Conservation (phyloP, 768 basidiomycete genomes). For the Paxillus rubicundulus region DNA sequence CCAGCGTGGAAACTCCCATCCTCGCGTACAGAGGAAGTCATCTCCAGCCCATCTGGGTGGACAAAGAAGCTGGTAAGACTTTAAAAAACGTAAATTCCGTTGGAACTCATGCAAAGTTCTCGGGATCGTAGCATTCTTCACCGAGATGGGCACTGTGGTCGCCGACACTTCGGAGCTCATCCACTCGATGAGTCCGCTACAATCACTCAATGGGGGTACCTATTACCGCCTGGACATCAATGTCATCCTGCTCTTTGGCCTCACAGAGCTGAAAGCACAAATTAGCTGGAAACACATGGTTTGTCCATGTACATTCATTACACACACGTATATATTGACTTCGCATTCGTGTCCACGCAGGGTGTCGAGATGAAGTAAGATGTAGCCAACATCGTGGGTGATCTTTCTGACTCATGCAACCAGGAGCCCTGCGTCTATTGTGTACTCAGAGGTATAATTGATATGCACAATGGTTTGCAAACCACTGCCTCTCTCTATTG, state of each 20-base stretch:
- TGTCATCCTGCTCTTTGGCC: slow-evolving; percentile 40
- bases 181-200: not conserved
- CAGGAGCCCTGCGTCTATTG: slow-evolving; percentile 6
- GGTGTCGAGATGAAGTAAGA: slow-evolving; percentile 7
- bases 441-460: no score
- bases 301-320: not conserved
- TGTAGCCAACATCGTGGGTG: not conserved
- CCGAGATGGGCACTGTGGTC: not conserved
- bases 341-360: not conserved
- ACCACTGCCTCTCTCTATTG: no score
- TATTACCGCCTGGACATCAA: slow-evolving; percentile 26
- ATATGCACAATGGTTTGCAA: no score
- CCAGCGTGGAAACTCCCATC: not conserved
- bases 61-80: slow-evolving; percentile 12
- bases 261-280: slow-evolving; percentile 46
- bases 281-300: slow-evolving; percentile 39
- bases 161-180: slow-evolving; percentile 12
- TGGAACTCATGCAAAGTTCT: no score
- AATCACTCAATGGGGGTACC: not conserved
- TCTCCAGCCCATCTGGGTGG: slow-evolving; percentile 9
- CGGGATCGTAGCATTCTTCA: slow-evolving; percentile 3
- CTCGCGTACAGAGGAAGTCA: slow-evolving; percentile 17
- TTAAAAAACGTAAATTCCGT: no score
- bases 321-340: not conserved
- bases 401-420: not conserved